phyloP scores from a whole-genome alignment of 441 rosid genomes.

The Oxalis stricta region DNA sequence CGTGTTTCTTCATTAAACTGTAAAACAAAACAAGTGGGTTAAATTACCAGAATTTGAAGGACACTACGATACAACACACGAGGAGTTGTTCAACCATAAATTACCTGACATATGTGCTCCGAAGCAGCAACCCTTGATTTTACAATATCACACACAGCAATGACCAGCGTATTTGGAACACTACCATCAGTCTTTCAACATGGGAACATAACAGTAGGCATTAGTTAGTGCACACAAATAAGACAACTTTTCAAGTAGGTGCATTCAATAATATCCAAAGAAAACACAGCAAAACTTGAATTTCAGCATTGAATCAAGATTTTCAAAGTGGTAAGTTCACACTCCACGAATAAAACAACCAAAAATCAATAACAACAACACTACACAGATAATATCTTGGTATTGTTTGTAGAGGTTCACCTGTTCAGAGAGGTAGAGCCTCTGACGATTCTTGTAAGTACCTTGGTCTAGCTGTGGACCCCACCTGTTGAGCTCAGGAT shows the following conservation, averaged over 20 bases:
- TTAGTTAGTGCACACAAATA: not conserved
- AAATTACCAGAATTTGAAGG: not conserved
- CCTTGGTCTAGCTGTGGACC: slow-evolving; percentile 97
- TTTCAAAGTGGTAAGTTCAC: too few species aligned
- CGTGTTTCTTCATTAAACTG: slow-evolving; percentile 99
- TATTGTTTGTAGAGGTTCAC: too few species aligned
- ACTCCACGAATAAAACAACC: too few species aligned
- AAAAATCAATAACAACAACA: too few species aligned
- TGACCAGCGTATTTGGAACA: slow-evolving; percentile 93
- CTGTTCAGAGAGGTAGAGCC: slow-evolving; percentile 98
- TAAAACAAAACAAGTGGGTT: slow-evolving; percentile 3
- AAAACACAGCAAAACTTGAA: too few species aligned
- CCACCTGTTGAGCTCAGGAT: slow-evolving; percentile 46
- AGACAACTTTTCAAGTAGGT: not conserved
- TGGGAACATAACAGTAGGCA: slow-evolving; percentile 8
- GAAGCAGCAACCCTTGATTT: slow-evolving; percentile 97
- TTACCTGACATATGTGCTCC: slow-evolving; percentile 95
- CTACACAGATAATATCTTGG: not conserved
- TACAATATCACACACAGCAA: slow-evolving; percentile 93
- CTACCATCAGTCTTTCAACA: slow-evolving; percentile 83
- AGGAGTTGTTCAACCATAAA: not conserved
- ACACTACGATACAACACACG: not conserved
- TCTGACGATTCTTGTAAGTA: slow-evolving; percentile 91
- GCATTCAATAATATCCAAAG: not conserved
- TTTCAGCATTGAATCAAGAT: too few species aligned